Percentiles rank a stretch among this genome's conserved stretches.
phyloP scores from a whole-genome alignment of 495 filamentous ascomycete genomes.

The Arthonia radiata region DNA sequence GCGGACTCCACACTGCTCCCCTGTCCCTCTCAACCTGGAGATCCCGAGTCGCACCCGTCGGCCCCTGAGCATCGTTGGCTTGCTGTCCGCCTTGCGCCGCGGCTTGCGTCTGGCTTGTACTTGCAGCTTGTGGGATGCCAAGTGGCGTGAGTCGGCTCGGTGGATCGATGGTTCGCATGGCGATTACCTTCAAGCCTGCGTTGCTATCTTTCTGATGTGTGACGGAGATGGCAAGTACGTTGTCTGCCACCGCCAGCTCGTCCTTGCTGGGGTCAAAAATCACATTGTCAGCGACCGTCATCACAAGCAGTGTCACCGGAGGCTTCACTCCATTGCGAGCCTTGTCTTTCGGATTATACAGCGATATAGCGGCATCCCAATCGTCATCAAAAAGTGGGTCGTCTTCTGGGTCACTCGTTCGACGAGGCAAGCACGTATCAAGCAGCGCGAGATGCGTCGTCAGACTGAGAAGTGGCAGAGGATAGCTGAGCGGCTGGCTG shows the following conservation, averaged over 20 bases:
- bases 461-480: slow-evolving; percentile 71
- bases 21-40: slow-evolving; percentile 31
- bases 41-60: no score
- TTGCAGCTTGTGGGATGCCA: slow-evolving; percentile 30
- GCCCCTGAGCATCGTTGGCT: no score
- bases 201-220: slow-evolving; percentile 4
- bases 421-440: slow-evolving; percentile 54
- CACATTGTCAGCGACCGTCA: slow-evolving; percentile 63
- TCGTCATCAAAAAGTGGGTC: slow-evolving; percentile 97
- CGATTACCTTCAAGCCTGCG: slow-evolving; percentile 29
- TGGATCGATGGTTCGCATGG: slow-evolving; percentile 42
- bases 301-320: slow-evolving; percentile 72
- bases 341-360: slow-evolving; percentile 25
- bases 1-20: slow-evolving; percentile 55
- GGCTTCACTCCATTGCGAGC: slow-evolving; percentile 19
- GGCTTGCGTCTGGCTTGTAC: slow-evolving; percentile 3
- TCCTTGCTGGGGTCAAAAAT: slow-evolving; percentile 82
- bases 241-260: slow-evolving; percentile 79
- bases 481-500: slow-evolving; percentile 74
- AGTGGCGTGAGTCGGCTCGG: slow-evolving; percentile 45
- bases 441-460: slow-evolving; percentile 93
- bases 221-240: slow-evolving; percentile 34
- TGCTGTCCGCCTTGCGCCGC: background rate
- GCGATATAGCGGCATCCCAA: slow-evolving; percentile 55
- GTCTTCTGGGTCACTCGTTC: slow-evolving; percentile 69